Evolutionary conservation across 768 basidiomycete species (phyloP).

Genomic region (Boletus sp.): DNA sequence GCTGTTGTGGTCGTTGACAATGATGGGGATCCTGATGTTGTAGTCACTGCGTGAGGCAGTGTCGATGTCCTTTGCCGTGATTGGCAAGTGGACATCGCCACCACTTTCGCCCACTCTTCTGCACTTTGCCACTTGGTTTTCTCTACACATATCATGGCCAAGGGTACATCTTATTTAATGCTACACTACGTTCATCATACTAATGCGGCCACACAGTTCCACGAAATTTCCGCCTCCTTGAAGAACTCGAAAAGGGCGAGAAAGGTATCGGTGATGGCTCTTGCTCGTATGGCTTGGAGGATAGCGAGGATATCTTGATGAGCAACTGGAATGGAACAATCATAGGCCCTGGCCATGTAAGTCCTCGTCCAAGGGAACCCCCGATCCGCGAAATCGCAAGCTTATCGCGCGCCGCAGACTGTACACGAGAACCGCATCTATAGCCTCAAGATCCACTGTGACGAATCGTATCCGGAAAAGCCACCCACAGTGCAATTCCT

Average conservation of each 20-base stretch:
- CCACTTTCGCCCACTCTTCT: neutral
- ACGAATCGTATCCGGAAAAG: slow-evolving; percentile 66
- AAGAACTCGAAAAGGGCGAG: slow-evolving; percentile 99
- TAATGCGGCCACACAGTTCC: slow-evolving; percentile 63
- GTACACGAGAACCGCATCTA: slow-evolving; percentile 99
- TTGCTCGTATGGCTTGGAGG: slow-evolving; percentile 95
- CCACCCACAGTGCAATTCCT: slow-evolving; percentile 84
- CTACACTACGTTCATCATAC: neutral
- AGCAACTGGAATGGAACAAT: slow-evolving; percentile 98
- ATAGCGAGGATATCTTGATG: slow-evolving; percentile 96
- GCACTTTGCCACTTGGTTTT: slow-evolving; percentile 9
- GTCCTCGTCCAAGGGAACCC: slow-evolving; percentile 28
- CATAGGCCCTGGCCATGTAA: slow-evolving; percentile 95
- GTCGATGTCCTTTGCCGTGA: slow-evolving; percentile 18
- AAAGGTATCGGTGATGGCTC: slow-evolving; percentile 99
- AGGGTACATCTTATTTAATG: slow-evolving; percentile 37
- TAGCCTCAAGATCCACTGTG: slow-evolving; percentile 88
- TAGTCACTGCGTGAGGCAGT: slow-evolving; percentile 33
- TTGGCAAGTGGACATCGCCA: slow-evolving; percentile 8
- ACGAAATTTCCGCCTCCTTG: slow-evolving; percentile 92
- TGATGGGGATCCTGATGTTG: slow-evolving; percentile 7
- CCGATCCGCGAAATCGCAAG: slow-evolving; percentile 12
- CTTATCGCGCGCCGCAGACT: slow-evolving; percentile 51
- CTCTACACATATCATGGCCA: slow-evolving; percentile 45
- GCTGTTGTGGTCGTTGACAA: slow-evolving; percentile 17